phyloP scores from a whole-genome alignment of 1,284 basidiomycete species.

The Leucoagaricus sp. region DNA sequence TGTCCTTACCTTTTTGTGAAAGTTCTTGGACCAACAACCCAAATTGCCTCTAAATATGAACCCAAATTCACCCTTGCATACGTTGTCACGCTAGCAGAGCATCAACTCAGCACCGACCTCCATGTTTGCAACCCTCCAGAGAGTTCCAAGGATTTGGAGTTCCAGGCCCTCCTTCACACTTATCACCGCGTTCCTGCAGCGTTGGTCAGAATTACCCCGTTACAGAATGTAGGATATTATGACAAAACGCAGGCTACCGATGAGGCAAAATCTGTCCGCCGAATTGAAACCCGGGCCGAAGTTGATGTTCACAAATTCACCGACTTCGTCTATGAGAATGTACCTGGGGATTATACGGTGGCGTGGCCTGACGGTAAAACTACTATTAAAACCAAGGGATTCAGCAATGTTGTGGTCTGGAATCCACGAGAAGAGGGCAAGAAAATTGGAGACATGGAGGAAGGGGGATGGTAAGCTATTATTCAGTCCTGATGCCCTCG shows the following conservation, averaged over 20 bases:
- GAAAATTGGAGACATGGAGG: slow-evolving; percentile 85
- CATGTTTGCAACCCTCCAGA: slow-evolving; percentile 73
- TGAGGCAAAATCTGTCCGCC: slow-evolving; percentile 48
- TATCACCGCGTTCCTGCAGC: slow-evolving; percentile 75
- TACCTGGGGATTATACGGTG: slow-evolving; percentile 55
- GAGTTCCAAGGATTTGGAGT: slow-evolving; percentile 56
- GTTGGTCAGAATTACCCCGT: slow-evolving; percentile 56
- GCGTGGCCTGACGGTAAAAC: slow-evolving; percentile 61
- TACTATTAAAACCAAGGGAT: slow-evolving; percentile 56
- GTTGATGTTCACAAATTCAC: slow-evolving; percentile 70
- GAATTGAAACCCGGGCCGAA: slow-evolving; percentile 58
- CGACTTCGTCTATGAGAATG: slow-evolving; percentile 76
- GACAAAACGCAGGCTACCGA: slow-evolving; percentile 75
- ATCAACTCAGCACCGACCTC: slow-evolving; percentile 77
- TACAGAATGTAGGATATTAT: slow-evolving; percentile 65
- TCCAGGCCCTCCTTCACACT: slow-evolving; percentile 87
- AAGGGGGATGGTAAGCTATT: slow-evolving; percentile 73
- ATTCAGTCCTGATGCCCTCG: not conserved
- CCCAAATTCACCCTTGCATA: slow-evolving; percentile 72
- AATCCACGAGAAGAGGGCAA: slow-evolving; percentile 77
- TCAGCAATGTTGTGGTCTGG: slow-evolving; percentile 85
- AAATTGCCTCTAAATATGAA: slow-evolving; percentile 59
- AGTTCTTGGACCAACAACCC: slow-evolving; percentile 65
- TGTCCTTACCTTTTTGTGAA: slow-evolving; percentile 9
- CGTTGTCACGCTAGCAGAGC: slow-evolving; percentile 74